phyloP scores from a whole-genome alignment of 106 monocot species.

The Phalaenopsis equestris region DNA sequence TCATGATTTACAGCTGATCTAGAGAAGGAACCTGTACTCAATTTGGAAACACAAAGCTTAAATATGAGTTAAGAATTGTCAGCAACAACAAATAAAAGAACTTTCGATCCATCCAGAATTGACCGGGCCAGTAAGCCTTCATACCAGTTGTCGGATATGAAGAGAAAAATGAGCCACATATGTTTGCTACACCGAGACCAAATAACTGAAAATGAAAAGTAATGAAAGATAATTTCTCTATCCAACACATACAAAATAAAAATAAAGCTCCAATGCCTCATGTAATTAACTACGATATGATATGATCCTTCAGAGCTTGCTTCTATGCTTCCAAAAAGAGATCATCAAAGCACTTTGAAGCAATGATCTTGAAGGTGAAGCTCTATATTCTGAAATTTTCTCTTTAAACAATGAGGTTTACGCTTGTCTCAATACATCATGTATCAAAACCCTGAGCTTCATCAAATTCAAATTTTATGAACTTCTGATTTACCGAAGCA shows the following conservation, averaged over 20 bases:
- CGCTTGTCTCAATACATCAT: neutral
- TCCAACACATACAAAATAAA: neutral
- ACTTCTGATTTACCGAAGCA: neutral
- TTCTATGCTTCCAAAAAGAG: neutral
- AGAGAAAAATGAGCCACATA: slow-evolving; percentile 92
- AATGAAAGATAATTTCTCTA: neutral
- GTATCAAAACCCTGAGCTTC: neutral
- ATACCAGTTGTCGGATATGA: slow-evolving; percentile 88
- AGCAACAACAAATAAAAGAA: neutral
- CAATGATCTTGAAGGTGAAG: neutral
- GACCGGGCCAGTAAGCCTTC: slow-evolving; percentile 1
- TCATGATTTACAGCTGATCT: slow-evolving; percentile 99
- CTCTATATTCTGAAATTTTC: neutral
- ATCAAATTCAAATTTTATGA: neutral
- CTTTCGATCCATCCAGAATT: neutral
- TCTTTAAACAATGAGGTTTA: neutral
- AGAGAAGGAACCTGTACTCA: slow-evolving; percentile 83
- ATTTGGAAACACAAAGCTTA: slow-evolving; percentile 2
- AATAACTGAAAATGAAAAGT: slow-evolving; percentile 51
- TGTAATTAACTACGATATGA: neutral
- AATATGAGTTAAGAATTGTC: neutral
- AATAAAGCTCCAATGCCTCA: neutral
- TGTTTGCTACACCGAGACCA: slow-evolving; percentile 92
- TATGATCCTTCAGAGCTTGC: neutral
- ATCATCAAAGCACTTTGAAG: neutral